Percentiles rank a stretch among this genome's conserved stretches.
These are phyloP conservation scores for Hyphopichia fennica DNA, from an alignment of 1,139 yeast species.

Conservation along the genomic window DNA sequence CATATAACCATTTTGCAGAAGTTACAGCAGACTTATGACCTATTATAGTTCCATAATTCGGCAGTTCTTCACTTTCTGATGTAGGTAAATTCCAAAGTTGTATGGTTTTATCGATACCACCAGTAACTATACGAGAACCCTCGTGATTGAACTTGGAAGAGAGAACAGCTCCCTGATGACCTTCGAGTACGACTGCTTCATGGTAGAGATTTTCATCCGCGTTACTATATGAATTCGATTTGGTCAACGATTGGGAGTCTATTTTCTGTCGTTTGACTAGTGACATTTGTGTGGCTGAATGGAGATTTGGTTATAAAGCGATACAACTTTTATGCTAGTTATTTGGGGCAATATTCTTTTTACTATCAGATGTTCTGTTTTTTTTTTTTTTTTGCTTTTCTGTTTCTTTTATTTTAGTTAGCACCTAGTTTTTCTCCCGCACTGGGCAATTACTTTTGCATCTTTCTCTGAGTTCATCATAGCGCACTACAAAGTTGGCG, in stretches of 20 bases:
- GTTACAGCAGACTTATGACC: conserved; percentile 58
- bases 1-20: conserved; percentile 45
- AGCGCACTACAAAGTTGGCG: too few species aligned
- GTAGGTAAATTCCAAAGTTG: conserved; percentile 47
- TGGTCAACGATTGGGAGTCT: neutral
- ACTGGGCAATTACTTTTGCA: too few species aligned
- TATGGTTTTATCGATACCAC: conserved; percentile 51
- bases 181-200: conserved; percentile 33
- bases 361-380: too few species aligned
- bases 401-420: too few species aligned
- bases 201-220: conserved; percentile 9
- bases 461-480: too few species aligned
- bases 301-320: too few species aligned
- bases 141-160: conserved; percentile 41
- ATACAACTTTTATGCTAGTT: too few species aligned
- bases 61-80: conserved; percentile 17
- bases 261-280: conserved; percentile 20
- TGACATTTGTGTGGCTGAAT: too few species aligned
- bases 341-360: too few species aligned
- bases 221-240: neutral
- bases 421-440: too few species aligned
- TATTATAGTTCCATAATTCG: conserved; percentile 38
- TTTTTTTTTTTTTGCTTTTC: too few species aligned
- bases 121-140: conserved; percentile 50
- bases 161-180: conserved; percentile 52